phyloP scores from a whole-genome alignment of 1,284 basidiomycete genomes.

The Irpex sp. region DNA sequence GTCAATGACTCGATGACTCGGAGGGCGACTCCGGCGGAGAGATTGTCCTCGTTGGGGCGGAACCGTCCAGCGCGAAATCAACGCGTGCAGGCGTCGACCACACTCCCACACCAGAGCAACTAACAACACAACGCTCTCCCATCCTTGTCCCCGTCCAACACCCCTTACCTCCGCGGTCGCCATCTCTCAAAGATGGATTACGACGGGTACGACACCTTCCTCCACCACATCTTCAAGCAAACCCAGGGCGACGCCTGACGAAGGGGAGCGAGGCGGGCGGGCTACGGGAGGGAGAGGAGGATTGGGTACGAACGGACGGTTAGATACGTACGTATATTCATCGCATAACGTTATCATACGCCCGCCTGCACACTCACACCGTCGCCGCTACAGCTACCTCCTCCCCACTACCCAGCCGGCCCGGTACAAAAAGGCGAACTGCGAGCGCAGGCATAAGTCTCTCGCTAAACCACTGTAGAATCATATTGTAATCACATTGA shows the following conservation, averaged over 20 bases:
- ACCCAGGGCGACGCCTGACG: slow-evolving; percentile 53
- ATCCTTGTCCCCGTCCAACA: background rate
- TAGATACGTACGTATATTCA: too few relatives aligned
- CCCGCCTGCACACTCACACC: too few relatives aligned
- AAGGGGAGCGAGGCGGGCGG: too few relatives aligned
- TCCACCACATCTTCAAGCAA: slow-evolving; percentile 55
- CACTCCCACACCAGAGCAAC: background rate
- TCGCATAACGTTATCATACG: too few relatives aligned
- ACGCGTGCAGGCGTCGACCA: background rate
- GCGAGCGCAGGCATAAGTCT: too few relatives aligned
- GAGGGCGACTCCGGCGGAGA: slow-evolving; percentile 59
- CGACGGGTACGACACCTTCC: slow-evolving; percentile 47
- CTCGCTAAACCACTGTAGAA: too few relatives aligned
- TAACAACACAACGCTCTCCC: background rate
- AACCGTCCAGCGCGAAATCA: slow-evolving; percentile 33
- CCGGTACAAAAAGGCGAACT: too few relatives aligned
- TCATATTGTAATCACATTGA: too few relatives aligned
- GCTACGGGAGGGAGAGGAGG: too few relatives aligned
- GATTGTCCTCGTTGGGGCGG: slow-evolving; percentile 45
- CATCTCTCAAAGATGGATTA: slow-evolving; percentile 34
- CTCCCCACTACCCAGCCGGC: too few relatives aligned
- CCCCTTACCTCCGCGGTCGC: background rate
- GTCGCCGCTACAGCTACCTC: too few relatives aligned
- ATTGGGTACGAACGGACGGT: too few relatives aligned
- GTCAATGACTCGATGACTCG: slow-evolving; percentile 44